A percentile compares a stretch with the other conserved stretches of the same genome.
Conservation (phyloP, 75 land plant genomes). For the Isoetes taiwanensis region DNA sequence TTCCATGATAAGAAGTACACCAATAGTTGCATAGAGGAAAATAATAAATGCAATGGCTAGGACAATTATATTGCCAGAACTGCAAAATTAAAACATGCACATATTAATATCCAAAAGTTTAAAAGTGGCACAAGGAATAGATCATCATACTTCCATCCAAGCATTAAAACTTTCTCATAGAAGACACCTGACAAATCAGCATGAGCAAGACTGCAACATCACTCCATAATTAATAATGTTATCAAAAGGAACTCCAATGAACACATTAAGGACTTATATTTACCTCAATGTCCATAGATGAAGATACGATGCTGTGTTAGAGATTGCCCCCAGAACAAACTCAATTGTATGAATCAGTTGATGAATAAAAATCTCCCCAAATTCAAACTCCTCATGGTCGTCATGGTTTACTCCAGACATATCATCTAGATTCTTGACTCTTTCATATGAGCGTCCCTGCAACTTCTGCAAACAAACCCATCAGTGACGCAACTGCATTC, state of each 20-base stretch:
- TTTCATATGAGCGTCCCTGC: slow-evolving; percentile 57
- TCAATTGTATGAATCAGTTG: slow-evolving; percentile 4
- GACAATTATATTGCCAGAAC: not conserved
- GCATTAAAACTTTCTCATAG: slow-evolving; percentile 77
- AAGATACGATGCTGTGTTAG: slow-evolving; percentile 6
- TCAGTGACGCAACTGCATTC: no score
- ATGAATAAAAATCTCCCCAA: slow-evolving; percentile 7
- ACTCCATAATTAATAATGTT: no score
- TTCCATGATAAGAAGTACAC: not conserved
- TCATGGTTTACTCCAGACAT: slow-evolving; percentile 29
- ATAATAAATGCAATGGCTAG: not conserved
- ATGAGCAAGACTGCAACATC: slow-evolving; percentile 89
- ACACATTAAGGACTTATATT: no score
- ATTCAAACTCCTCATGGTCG: slow-evolving; percentile 1
- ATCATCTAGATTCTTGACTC: slow-evolving; percentile 52
- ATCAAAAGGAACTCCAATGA: no score
- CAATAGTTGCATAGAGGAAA: not conserved
- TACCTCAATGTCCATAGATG: not conserved
- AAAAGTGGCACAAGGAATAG: not conserved
- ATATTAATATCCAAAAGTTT: no score
- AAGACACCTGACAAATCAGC: slow-evolving; percentile 91
- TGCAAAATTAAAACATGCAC: not conserved
- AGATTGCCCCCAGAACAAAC: not conserved
- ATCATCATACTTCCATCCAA: slow-evolving; percentile 72
- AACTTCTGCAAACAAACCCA: slow-evolving; percentile 41